phyloP scores from a whole-genome alignment of 1,284 basidiomycete species.

The Flammula alnicola region DNA sequence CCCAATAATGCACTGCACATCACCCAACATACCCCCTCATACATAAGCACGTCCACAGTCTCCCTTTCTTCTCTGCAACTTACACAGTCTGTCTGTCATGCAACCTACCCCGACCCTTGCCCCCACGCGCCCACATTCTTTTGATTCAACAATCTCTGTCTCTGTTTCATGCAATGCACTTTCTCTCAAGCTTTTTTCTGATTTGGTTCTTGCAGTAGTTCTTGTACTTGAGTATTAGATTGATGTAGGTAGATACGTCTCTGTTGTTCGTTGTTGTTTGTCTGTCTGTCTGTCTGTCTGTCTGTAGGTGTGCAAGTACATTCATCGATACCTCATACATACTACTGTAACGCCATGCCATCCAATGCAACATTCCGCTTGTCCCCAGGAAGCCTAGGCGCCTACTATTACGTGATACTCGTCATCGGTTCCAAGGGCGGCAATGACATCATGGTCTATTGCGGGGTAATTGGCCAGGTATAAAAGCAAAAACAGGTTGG shows the following conservation, averaged over 20 bases:
- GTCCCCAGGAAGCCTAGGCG: background rate
- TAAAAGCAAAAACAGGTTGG: too few species aligned
- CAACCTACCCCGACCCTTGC: too few species aligned
- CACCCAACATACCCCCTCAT: too few species aligned
- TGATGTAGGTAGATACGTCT: background rate
- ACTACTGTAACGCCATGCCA: background rate
- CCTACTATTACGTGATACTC: slow-evolving; percentile 8
- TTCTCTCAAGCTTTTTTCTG: slow-evolving; percentile 6
- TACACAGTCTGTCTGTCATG: too few species aligned
- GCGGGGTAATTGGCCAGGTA: too few species aligned
- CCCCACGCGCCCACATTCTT: slow-evolving; percentile 8
- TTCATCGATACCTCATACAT: background rate
- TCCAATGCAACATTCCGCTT: slow-evolving; percentile 11
- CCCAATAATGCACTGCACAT: slow-evolving; percentile 5
- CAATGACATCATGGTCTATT: background rate
- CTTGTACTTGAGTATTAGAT: background rate
- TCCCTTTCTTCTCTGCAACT: too few species aligned
- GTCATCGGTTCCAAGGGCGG: background rate
- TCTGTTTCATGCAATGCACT: slow-evolving; percentile 6
- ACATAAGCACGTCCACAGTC: too few species aligned
- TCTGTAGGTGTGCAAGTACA: background rate
- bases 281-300: background rate
- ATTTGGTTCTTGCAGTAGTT: background rate
- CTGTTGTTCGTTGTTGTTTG: background rate
- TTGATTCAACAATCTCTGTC: background rate